These are phyloP conservation scores for Cryptosporidium sp. DNA, from an alignment of 169 alveolate species.

Conservation along the genomic window DNA sequence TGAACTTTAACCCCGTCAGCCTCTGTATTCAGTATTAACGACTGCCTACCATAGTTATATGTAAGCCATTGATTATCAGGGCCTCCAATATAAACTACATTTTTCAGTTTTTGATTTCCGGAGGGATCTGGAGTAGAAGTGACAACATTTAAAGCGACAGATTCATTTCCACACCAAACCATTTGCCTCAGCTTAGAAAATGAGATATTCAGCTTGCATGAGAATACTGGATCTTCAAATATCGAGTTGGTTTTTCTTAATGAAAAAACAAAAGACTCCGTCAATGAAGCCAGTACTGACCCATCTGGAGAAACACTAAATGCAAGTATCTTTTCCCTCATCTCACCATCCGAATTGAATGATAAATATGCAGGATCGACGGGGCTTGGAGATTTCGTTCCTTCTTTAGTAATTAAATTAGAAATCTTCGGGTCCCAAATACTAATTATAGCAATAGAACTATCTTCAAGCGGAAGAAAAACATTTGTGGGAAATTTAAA, in stretches of 20 bases:
- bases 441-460: constrained; percentile 57
- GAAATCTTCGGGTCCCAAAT: constrained; percentile 72
- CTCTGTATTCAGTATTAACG: constrained; percentile 77
- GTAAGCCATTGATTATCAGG: constrained; percentile 83
- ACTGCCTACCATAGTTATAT: constrained; percentile 77
- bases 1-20: constrained; percentile 81
- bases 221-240: constrained; percentile 58
- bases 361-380: constrained; percentile 71
- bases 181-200: constrained; percentile 76
- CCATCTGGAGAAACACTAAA: constrained; percentile 58
- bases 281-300: constrained; percentile 22
- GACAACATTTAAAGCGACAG: constrained; percentile 78
- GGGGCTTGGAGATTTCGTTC: constrained; percentile 10
- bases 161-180: constrained; percentile 85
- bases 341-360: not conserved
- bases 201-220: constrained; percentile 33
- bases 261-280: constrained; percentile 44
- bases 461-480: constrained; percentile 64
- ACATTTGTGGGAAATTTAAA: constrained; percentile 44
- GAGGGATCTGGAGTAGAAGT: not conserved
- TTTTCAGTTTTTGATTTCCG: constrained; percentile 40
- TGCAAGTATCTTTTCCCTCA: constrained; percentile 41
- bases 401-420: constrained; percentile 27
- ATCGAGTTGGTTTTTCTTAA: constrained; percentile 35
- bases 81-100: constrained; percentile 81